phyloP scores from a whole-genome alignment of 352 stramenopile species.

The Pythium oligandrum region DNA sequence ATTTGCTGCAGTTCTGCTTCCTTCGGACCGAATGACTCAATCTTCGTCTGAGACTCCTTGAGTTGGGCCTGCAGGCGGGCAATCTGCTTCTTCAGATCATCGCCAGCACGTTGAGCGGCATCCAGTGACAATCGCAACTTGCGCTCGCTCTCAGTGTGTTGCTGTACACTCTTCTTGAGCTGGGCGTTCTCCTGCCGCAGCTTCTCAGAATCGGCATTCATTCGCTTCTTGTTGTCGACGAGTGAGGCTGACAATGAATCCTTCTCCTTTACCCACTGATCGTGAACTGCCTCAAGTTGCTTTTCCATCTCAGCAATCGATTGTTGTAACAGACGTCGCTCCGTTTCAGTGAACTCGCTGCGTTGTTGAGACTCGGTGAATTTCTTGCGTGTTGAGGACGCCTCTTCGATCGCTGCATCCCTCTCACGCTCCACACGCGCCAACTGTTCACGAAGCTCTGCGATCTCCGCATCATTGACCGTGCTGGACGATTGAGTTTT shows the following conservation, averaged over 20 bases:
- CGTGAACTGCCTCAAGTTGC: slow-evolving; percentile 44
- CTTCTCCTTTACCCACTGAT: slow-evolving; percentile 65
- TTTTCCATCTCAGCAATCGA: slow-evolving; percentile 46
- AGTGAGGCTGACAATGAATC: slow-evolving; percentile 30
- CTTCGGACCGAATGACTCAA: slow-evolving; percentile 28
- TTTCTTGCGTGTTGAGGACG: slow-evolving; percentile 15
- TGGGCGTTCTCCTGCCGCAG: slow-evolving; percentile 36
- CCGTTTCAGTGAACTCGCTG: slow-evolving; percentile 35
- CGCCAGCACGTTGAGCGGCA: slow-evolving; percentile 14
- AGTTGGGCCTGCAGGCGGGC: slow-evolving; percentile 31
- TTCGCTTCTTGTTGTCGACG: slow-evolving; percentile 28
- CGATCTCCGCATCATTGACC: slow-evolving; percentile 2
- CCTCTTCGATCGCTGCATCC: slow-evolving; percentile 18
- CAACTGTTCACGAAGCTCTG: slow-evolving; percentile 30
- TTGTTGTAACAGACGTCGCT: slow-evolving; percentile 33
- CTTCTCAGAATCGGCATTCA: slow-evolving; percentile 32
- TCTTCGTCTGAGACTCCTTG: slow-evolving; percentile 17
- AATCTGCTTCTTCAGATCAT: slow-evolving; percentile 27
- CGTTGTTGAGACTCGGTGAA: slow-evolving; percentile 38
- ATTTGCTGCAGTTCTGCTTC: slow-evolving; percentile 30
- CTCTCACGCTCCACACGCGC: slow-evolving; percentile 25
- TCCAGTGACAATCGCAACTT: slow-evolving; percentile 23
- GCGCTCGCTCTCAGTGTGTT: slow-evolving; percentile 30
- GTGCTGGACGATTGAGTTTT: slow-evolving; percentile 5
- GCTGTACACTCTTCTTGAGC: slow-evolving; percentile 25